Base-by-base conservation (phyloP, 257 asterid species). In the Echites panduratus region DNA sequence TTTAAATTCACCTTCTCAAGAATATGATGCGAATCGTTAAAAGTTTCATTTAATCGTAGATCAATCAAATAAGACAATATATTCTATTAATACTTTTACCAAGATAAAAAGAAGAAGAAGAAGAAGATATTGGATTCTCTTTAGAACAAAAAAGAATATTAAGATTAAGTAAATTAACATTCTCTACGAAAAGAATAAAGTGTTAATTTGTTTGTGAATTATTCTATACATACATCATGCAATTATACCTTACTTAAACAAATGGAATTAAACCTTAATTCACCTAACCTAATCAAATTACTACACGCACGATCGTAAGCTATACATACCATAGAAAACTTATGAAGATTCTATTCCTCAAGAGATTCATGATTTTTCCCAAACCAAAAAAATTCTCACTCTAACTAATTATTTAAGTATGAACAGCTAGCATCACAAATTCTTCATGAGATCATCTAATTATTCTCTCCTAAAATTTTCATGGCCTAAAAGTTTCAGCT, bases 161-260 rank as follows among this genome's bases (percentile, higher is more conserved):
- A 61, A 27, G 45, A 63, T 35, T 38, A 63, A 17, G 13, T 63
- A 1, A 63, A 17, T 35, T 57, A 56, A 24, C 2, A 40, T 53
- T 19, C 58, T 17, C 26, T 6, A 4, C 0, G 24, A 29, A 61
- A 61, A 61, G 67, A 61, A 61, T 61, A 35, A 63, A 63, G 68
- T 38, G 11, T 20, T 32, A 5, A n/a, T n/a, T 0, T 32, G 22
- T 16, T 35, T 35, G 1, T 63, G 20, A 63, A 63, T 63, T 38
- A 35, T 62, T 62, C 67, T 3, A 32, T 19, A 29, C 1, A 16
- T 62, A 1, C n/a, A n/a, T 61, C 12, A 4, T 52, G 0, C 62
- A 56, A 56, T 62, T 62, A 62, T 63, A 17, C 68, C 68, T 63
- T 63, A 17, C 67, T 61, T 29, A 6, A 35, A 19, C 68, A 19